Evolutionary conservation across 305 asterid species (phyloP).

Genomic region (Fraxinus platypoda): DNA sequence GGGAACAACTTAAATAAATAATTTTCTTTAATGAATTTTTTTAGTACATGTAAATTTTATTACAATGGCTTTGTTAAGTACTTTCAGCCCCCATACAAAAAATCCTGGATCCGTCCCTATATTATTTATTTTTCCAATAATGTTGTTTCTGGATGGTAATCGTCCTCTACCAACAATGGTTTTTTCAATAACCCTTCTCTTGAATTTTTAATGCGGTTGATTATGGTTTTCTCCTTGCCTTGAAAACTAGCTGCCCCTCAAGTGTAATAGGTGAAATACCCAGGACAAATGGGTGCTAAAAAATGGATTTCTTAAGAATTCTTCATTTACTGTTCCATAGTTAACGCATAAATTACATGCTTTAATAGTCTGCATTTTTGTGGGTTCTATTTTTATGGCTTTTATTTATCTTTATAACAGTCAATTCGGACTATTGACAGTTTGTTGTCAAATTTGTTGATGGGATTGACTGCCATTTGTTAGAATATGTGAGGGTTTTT

Average conservation of each 20-base stretch:
- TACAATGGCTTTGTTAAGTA: no score
- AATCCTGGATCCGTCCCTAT: no score
- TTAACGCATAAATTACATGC: background rate
- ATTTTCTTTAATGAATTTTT: no score
- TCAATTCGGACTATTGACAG: background rate
- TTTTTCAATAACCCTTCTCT: background rate
- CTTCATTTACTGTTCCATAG: background rate
- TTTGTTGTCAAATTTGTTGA: background rate
- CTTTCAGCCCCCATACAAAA: no score
- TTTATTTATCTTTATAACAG: background rate
- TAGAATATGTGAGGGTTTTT: background rate
- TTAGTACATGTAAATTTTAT: no score
- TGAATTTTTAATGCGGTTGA: background rate
- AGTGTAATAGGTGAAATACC: background rate
- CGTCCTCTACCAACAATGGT: background rate
- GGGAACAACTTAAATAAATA: no score
- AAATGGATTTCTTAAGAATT: background rate
- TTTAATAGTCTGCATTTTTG: background rate
- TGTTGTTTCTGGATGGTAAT: no score
- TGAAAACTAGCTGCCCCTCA: background rate
- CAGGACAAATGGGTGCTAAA: background rate
- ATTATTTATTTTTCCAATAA: no score
- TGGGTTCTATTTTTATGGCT: background rate
- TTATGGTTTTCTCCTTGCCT: background rate
- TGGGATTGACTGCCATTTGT: background rate